Conservation (phyloP, 257 asterid genomes). For the Catharanthus roseus region DNA sequence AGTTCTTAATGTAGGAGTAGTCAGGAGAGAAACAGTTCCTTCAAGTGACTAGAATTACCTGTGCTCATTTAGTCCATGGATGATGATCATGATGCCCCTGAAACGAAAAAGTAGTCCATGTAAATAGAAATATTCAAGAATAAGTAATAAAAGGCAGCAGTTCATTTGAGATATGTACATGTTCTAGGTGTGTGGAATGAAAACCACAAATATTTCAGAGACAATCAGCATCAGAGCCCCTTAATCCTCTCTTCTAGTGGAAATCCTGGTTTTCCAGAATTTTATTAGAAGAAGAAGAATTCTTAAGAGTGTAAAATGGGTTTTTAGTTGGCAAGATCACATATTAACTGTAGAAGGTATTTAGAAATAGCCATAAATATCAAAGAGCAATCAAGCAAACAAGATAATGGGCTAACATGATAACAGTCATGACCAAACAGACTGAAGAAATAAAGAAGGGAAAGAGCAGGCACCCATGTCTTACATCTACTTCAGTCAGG, state of each 20-base stretch:
- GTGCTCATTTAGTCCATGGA: slow-evolving; percentile 98
- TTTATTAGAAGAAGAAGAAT: slow-evolving; percentile 2
- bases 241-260: slow-evolving; percentile 13
- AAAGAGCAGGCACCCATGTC: background rate
- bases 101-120: slow-evolving; percentile 15
- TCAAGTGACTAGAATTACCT: slow-evolving; percentile 35
- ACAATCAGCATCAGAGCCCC: slow-evolving; percentile 22
- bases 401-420: background rate
- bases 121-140: slow-evolving; percentile 13
- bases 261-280: slow-evolving; percentile 13
- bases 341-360: background rate
- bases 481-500: background rate
- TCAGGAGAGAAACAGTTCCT: background rate
- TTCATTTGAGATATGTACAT: slow-evolving; percentile 4
- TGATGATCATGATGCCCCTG: slow-evolving; percentile 91
- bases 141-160: slow-evolving; percentile 14
- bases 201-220: slow-evolving; percentile 16
- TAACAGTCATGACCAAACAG: background rate
- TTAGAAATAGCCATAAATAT: background rate
- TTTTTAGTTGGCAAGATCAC: background rate
- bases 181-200: background rate
- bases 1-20: background rate
- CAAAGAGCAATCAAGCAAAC: background rate
- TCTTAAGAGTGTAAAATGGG: background rate
- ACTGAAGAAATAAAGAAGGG: background rate